Percentiles rank a stretch among this genome's conserved stretches.
Evolutionary conservation across 2,329 filamentous ascomycete species (phyloP).

Genomic region (Penicillium brasilianum): DNA sequence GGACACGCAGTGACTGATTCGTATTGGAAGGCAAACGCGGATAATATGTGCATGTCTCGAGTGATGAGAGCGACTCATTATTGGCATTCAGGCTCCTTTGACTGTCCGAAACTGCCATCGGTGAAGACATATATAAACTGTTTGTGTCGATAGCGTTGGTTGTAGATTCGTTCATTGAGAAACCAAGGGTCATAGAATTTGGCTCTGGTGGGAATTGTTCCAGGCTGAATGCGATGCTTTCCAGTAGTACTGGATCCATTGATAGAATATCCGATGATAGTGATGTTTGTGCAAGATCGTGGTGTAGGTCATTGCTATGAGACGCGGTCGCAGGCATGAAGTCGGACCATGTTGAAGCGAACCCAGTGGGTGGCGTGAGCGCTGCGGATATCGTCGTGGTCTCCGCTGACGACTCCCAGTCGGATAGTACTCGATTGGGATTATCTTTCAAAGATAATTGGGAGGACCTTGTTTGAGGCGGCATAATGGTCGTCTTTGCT

Average conservation of each 20-base stretch:
- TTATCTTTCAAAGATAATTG: background rate
- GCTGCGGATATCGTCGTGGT: background rate
- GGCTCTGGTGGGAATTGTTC: constrained; percentile 7
- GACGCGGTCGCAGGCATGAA: background rate
- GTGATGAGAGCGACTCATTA: background rate
- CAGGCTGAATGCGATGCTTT: constrained; percentile 8
- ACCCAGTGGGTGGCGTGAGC: background rate
- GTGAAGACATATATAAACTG: background rate
- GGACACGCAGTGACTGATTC: background rate
- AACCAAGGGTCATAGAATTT: background rate
- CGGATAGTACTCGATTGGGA: background rate
- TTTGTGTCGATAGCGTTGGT: background rate
- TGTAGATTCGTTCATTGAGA: background rate
- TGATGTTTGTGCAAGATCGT: background rate
- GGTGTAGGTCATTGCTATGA: background rate
- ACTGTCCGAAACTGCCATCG: background rate
- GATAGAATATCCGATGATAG: background rate
- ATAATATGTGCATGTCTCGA: background rate
- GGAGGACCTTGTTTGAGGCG: background rate
- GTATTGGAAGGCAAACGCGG: background rate
- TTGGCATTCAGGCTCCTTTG: background rate
- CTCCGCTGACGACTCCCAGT: background rate
- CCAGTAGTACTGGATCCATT: constrained; percentile 3
- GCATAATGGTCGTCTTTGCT: background rate
- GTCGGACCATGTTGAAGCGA: constrained; percentile 1